These are phyloP conservation scores for Ascoidea asiatica DNA, from an alignment of 805 yeast species.

Conservation along the genomic window DNA sequence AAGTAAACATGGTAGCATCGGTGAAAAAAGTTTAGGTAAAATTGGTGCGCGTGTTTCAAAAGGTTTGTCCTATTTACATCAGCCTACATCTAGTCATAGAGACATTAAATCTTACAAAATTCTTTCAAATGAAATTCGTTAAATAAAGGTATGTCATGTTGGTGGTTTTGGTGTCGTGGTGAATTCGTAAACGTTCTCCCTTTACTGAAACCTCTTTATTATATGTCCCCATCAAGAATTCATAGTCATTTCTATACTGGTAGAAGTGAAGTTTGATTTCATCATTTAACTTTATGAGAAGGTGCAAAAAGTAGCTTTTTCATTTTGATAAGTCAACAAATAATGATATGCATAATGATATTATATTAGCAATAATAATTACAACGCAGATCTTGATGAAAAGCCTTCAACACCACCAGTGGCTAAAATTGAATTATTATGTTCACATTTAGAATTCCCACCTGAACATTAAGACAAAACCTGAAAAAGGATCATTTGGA, in stretches of 20 bases:
- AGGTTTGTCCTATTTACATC: slow-evolving; percentile 82
- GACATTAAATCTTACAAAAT: slow-evolving; percentile 96
- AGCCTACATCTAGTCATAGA: slow-evolving; percentile 78
- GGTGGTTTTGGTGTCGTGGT: slow-evolving; percentile 98
- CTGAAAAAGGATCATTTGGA: slow-evolving; percentile 65
- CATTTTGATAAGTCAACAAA: slow-evolving; percentile 24
- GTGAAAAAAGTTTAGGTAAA: slow-evolving; percentile 86
- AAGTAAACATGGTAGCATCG: slow-evolving; percentile 68
- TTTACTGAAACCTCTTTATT: slow-evolving; percentile 95
- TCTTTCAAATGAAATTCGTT: slow-evolving; percentile 58
- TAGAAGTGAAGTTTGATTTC: slow-evolving; percentile 92
- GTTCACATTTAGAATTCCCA: slow-evolving; percentile 68
- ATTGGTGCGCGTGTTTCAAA: slow-evolving; percentile 74
- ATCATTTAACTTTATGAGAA: slow-evolving; percentile 83
- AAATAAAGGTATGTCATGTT: slow-evolving; percentile 89
- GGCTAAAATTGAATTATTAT: slow-evolving; percentile 75
- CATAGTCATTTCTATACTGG: slow-evolving; percentile 93
- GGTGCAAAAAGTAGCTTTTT: slow-evolving; percentile 86
- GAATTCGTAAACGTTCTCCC: slow-evolving; percentile 86
- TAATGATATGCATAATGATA: slow-evolving; percentile 23
- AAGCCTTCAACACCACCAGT: slow-evolving; percentile 38
- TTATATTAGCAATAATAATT: slow-evolving; percentile 21
- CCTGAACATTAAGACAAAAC: slow-evolving; percentile 75
- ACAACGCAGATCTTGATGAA: no score
- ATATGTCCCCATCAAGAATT: slow-evolving; percentile 98